Base-by-base conservation (phyloP, 2,329 filamentous ascomycete species). In the Chalara sp. region DNA sequence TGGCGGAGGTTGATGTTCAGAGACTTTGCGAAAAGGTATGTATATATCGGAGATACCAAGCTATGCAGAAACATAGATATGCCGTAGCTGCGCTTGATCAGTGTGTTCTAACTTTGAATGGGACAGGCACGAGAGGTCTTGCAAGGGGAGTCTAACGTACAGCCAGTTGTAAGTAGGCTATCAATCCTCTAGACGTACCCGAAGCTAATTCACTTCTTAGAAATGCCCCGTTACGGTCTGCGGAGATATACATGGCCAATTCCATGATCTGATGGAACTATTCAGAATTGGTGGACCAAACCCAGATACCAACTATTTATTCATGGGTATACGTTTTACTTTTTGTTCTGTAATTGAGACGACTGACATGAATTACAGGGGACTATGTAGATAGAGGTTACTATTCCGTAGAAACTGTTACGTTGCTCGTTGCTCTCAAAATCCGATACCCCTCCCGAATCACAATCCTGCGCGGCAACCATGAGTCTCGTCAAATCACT, bases 181-280 rank as follows among this genome's bases (percentile, higher is more conserved):
- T 50, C 47, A 40, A 45, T 48, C 8, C 32, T 33, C 37, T 32
- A 59, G 54, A 68, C 70, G 67, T 62, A 40, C 47, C 49, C 46
- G 49, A n/a, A 47, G 49, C 56, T 64, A 50, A 63, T 53, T 40
- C 21, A 30, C 6, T 45, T 33, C 47, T 50, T 61, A 91, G 87
- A 96, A 96, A 92, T 97, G 92, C 70, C 93, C 93, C 43, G 93
- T 97, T 60, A 99, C 93, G 51, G 93, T 99, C 56, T 97, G 93
- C 71, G 93, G 93, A 69, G 93, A 99, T 73, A 99, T 99, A 68
- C 93, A 99, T 72, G 93, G 93, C 60, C 93, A 99, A 73, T 97
- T 97, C 70, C 92, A 97, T 72, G 93, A 99, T 68, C 74, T 99
- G 70, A 97, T 99, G 90, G 93, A 99, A 75, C 83, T 99, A 49